Conservation (phyloP, 202 grass and related monocot species). For the Zizania palustris region DNA sequence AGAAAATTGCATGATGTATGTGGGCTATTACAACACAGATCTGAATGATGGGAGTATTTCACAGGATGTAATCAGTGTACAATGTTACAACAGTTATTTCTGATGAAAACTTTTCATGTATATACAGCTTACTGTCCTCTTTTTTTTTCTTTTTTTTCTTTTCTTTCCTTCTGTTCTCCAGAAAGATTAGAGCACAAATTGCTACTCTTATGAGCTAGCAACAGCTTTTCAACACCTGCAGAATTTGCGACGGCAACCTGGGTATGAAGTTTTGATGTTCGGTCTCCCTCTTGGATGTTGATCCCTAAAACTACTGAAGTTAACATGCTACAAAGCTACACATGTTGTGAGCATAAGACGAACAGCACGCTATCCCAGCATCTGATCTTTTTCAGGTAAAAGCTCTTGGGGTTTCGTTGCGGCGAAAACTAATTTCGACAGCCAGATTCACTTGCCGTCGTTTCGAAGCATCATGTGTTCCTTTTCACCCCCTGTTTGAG, state of each 20-base stretch:
- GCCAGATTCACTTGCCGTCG: slow-evolving; percentile 11
- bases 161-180: slow-evolving; percentile 21
- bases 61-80: slow-evolving; percentile 44
- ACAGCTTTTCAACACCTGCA: neutral
- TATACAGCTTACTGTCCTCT: slow-evolving; percentile 29
- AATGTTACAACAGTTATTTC: slow-evolving; percentile 49
- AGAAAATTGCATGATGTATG: neutral
- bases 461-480: slow-evolving; percentile 28
- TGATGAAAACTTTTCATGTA: slow-evolving; percentile 7
- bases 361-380: neutral
- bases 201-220: slow-evolving; percentile 21
- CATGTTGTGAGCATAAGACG: neutral
- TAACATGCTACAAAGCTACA: neutral
- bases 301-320: slow-evolving; percentile 17
- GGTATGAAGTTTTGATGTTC: neutral
- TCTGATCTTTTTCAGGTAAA: neutral
- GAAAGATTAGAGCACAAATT: slow-evolving; percentile 15
- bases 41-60: slow-evolving; percentile 35
- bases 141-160: neutral
- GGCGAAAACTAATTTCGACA: slow-evolving; percentile 8
- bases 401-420: neutral
- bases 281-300: neutral
- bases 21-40: slow-evolving; percentile 11
- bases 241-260: neutral
- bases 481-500: slow-evolving; percentile 15